Evolutionary conservation across 1,284 basidiomycete genomes (phyloP).

Genomic region (Sporisorium graminicola): DNA sequence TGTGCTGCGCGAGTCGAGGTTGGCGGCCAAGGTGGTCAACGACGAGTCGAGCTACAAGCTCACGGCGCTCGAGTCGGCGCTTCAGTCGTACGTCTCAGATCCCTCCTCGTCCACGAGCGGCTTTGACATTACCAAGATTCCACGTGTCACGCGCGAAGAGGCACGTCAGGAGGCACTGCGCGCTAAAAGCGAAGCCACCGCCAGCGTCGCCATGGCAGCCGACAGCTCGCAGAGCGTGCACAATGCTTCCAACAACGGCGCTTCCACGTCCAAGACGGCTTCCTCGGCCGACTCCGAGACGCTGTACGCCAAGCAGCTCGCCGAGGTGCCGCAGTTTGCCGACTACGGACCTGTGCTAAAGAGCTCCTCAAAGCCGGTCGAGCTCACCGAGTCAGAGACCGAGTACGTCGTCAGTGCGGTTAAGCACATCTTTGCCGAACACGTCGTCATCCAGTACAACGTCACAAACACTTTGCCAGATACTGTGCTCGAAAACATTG

Average conservation of each 20-base stretch:
- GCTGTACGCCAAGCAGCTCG: conserved; percentile 85
- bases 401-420: conserved; percentile 97
- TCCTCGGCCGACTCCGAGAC: conserved; percentile 66
- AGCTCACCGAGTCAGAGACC: conserved; percentile 95
- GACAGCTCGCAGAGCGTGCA: conserved; percentile 55
- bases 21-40: conserved; percentile 89
- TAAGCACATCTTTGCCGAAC: conserved; percentile 96
- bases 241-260: conserved; percentile 45
- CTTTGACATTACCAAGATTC: conserved; percentile 63
- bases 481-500: conserved; percentile 90
- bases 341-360: conserved; percentile 88
- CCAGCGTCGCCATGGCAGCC: conserved; percentile 65
- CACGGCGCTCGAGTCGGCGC: conserved; percentile 59
- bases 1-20: conserved; percentile 80
- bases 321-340: conserved; percentile 86
- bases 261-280: conserved; percentile 42
- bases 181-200: conserved; percentile 63
- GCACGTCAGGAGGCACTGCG: conserved; percentile 60
- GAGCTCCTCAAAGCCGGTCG: conserved; percentile 83
- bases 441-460: conserved; percentile 92
- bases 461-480: conserved; percentile 99
- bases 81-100: conserved; percentile 60
- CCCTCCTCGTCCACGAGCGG: conserved; percentile 48
- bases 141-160: conserved; percentile 61
- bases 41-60: conserved; percentile 77